Evolutionary conservation across 1,284 basidiomycete genomes (phyloP), one percentile per base, ranked within the genome.

Genomic region (Porogramme epimiltina): DNA sequence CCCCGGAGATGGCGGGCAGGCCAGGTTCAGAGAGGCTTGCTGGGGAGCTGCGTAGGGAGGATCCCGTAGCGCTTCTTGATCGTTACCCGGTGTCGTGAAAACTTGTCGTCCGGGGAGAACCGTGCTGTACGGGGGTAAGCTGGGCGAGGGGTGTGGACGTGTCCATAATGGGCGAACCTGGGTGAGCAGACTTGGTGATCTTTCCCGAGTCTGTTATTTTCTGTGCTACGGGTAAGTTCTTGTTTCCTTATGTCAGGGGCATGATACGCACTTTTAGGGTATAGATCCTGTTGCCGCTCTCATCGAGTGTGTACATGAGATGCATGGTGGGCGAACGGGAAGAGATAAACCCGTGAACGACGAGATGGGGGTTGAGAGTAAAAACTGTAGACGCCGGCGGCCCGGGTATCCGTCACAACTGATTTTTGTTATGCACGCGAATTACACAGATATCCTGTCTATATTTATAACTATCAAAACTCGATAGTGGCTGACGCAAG

Each of bases 101-200:
- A 98, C 78, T 97, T 97, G 82, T 97, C 95, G 70, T 98, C 95
- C 16, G 95, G 95, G 24, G 95, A 97, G 75, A 97, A 97, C 34
- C 94, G 91, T 33, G 94, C 94, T 95, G 64, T n/a, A 56, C 28
- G 28, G 28, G 47, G 31, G 16, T 13, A 39, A 53, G 54, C 48
- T 42, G 43, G 43, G 26, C 25, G 37, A 28, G 34, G 33, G 41
- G 24, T 24, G 23, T 22, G 10, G 36, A 45, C 18, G 40, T 33
- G 39, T 26, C 42, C 38, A 36, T 38, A 45, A 51, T 18, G 24
- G 18, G 69, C 80, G 62, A 68, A 95, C 93, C 93, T 71, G 94
- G 95, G 72, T 98, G 95, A 10, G 95, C 95, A 55, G 92, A 95
- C 74, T 93, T 95, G 43, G 93, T 93, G 59, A 92, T 82, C 73